Evolutionary conservation across 176 grass and related monocot genomes (phyloP).

Genomic region (Leersia perrieri): DNA sequence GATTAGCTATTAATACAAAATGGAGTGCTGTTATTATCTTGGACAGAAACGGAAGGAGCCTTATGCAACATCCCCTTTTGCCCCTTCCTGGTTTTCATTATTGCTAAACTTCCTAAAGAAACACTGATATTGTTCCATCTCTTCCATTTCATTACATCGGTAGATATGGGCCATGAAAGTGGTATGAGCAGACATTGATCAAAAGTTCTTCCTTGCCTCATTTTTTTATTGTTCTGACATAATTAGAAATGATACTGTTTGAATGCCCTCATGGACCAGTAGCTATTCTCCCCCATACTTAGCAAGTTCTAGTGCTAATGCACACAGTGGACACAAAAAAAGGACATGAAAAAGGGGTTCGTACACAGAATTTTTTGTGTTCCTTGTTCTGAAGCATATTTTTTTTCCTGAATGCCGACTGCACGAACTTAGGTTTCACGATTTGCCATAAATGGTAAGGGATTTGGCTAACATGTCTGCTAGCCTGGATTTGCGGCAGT

Average conservation of each 20-base stretch:
- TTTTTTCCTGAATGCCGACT: not conserved
- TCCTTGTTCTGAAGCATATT: not conserved
- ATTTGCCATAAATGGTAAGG: not conserved
- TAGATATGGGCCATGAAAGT: not conserved
- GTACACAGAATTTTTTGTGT: not conserved
- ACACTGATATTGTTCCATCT: not conserved
- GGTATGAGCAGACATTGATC: not conserved
- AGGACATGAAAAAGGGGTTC: not conserved
- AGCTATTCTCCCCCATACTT: not conserved
- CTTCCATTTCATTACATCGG: not conserved
- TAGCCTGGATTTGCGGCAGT: not conserved
- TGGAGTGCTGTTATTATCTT: not conserved
- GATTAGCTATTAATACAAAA: not conserved
- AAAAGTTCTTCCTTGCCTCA: not conserved
- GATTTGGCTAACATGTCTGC: not conserved
- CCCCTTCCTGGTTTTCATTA: not conserved
- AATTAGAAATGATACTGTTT: not conserved
- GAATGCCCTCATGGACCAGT: not conserved
- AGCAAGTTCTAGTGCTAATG: not conserved
- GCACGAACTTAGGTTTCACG: not conserved
- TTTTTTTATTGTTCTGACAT: not conserved
- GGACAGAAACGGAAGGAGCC: not conserved
- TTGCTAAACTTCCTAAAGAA: not conserved
- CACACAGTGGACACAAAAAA: not conserved
- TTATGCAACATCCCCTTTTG: not conserved